Base-by-base conservation (phyloP, 352 stramenopile genomes). In the Phytopythium litorale region DNA sequence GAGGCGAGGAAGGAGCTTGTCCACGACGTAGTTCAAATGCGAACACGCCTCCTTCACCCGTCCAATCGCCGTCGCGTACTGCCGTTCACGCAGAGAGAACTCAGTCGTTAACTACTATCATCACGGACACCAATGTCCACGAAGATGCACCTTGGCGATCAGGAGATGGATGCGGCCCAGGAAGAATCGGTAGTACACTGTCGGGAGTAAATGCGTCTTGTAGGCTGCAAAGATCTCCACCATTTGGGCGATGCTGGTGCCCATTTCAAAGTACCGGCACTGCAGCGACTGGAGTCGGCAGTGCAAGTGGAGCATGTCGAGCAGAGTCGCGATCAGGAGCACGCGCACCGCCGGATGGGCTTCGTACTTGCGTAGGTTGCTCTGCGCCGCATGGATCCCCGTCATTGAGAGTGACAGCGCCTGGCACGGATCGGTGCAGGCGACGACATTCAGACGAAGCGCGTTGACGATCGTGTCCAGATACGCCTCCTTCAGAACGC, bases 261-360 rank as follows among this genome's bases (percentile, higher is more conserved):
- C 84, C 72, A 92, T 81, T 46, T 89, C 84, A 43, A 70, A 75
- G 63, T 88, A 90, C 43, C 81, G 69, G 48, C 76, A 86, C 51
- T 92, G 81, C 42, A 87, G 63, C 2, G 58, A 58, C 30, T 86
- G 71, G 15, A 91, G 60, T n/a, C 73, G 59, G 33, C 84, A 92
- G 54, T 88, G 86, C 37, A 78, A 51, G 53, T 85, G 67, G 1
- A 91, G 69, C 79, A 88, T 84, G 60, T 92, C 84, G 49, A 92
- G 87, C 30, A 92, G 64, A 9, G 72, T 75, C 12, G 68, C 76
- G 30, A 86, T 67, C 43, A 91, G 67, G 62, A 92, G 71, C 3
- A 78, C 32, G 30, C 80, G 65, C 12, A 87, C 62, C 23, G 71
- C 69, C 3, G 68, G 65, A 48, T 75, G 66, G 8, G 64, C n/a